Evolutionary conservation across 768 basidiomycete species (phyloP).

Genomic region (Panellus pusillus): DNA sequence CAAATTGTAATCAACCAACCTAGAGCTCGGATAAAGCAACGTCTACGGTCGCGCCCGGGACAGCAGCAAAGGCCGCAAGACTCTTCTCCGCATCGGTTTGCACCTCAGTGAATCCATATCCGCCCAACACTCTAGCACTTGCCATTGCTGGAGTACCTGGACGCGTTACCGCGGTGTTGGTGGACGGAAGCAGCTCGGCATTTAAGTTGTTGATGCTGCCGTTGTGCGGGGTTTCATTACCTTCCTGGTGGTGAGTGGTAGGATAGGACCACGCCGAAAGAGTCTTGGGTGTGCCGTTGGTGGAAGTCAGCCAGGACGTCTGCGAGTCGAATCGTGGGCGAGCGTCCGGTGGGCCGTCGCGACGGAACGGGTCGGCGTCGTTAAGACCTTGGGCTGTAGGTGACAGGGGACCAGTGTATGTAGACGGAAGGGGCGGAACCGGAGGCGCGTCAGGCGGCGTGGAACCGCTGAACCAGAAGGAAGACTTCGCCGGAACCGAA

Average conservation of each 20-base stretch:
- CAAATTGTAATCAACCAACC: constrained; percentile 70
- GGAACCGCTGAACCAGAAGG: constrained; percentile 60
- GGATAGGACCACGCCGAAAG: constrained; percentile 73
- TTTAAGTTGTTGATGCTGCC: constrained; percentile 44
- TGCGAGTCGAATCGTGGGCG: constrained; percentile 62
- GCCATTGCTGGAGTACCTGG: constrained; percentile 55
- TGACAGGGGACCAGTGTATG: constrained; percentile 47
- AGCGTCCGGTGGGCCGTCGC: constrained; percentile 41
- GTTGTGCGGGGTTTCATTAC: constrained; percentile 28
- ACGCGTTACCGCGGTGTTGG: constrained; percentile 38
- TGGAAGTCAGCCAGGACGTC: constrained; percentile 73
- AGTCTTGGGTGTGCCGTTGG: constrained; percentile 55
- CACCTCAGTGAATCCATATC: constrained; percentile 60
- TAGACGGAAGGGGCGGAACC: constrained; percentile 67
- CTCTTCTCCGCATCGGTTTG: constrained; percentile 54
- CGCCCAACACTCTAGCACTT: constrained; percentile 63
- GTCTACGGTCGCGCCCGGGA: constrained; percentile 49
- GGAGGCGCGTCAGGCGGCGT: constrained; percentile 57
- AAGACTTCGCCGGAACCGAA: constrained; percentile 55
- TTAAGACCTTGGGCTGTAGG: constrained; percentile 38
- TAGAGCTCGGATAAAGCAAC: constrained; percentile 53
- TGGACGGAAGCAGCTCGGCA: constrained; percentile 38
- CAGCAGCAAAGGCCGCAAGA: constrained; percentile 43
- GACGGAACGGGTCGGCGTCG: constrained; percentile 67
- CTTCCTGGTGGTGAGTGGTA: constrained; percentile 37